phyloP scores from a whole-genome alignment of 2,329 filamentous ascomycete genomes.

The Colletotrichum shisoi region DNA sequence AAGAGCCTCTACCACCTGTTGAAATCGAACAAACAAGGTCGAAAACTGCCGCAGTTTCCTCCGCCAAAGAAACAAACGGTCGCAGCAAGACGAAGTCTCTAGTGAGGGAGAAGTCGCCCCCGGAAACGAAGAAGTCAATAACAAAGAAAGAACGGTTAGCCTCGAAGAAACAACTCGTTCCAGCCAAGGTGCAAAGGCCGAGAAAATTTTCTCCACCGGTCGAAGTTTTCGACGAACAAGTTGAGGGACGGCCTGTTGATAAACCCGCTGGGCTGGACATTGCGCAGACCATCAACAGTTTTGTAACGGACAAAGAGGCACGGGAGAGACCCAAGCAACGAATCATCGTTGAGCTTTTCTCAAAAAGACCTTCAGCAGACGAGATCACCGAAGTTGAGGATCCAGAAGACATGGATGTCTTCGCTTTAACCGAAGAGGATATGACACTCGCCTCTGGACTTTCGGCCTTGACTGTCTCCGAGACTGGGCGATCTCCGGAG shows the following conservation, averaged over 20 bases:
- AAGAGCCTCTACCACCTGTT: too few relatives aligned
- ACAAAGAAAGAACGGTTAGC: too few relatives aligned
- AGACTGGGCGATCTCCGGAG: background rate
- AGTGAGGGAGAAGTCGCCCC: background rate
- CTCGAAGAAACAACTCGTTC: background rate
- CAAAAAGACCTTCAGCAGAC: constrained; percentile 9
- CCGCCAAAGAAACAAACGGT: background rate
- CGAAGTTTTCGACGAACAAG: background rate
- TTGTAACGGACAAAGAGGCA: background rate
- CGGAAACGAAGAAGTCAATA: too few relatives aligned
- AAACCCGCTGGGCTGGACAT: background rate
- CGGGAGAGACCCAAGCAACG: background rate
- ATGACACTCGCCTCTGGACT: background rate
- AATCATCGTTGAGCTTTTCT: constrained; percentile 21
- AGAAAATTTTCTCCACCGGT: background rate
- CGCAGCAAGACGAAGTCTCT: background rate
- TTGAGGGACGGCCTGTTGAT: background rate
- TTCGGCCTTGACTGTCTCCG: background rate
- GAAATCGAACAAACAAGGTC: background rate
- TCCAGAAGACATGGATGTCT: constrained; percentile 21
- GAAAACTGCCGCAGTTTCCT: background rate
- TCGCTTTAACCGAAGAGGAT: background rate
- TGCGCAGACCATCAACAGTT: background rate
- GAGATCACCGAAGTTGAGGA: constrained; percentile 21
- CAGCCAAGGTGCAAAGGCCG: background rate